phyloP scores from a whole-genome alignment of 2,329 filamentous ascomycete genomes.

The Neonectria hederae region DNA sequence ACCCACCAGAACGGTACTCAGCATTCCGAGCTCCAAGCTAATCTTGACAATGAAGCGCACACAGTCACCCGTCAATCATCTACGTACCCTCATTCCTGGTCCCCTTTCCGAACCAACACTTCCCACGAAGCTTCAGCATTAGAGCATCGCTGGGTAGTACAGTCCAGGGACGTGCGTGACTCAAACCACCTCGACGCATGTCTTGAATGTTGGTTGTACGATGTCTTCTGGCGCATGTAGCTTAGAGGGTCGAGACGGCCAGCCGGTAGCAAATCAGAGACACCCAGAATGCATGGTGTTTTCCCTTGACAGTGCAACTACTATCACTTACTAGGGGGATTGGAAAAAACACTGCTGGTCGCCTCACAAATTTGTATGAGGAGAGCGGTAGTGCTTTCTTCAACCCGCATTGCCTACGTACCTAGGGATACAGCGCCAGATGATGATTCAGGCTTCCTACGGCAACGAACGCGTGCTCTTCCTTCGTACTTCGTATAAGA shows the following conservation, averaged over 20 bases:
- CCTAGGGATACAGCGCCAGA: neutral
- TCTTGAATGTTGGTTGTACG: constrained; percentile 15
- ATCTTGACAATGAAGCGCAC: neutral
- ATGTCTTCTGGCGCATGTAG: constrained; percentile 10
- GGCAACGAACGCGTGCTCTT: neutral
- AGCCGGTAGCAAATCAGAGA: constrained; percentile 28
- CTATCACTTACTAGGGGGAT: neutral
- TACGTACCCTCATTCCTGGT: neutral
- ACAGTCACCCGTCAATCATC: neutral
- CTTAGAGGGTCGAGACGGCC: constrained; percentile 18
- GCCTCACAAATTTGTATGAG: too few relatives aligned
- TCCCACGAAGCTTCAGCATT: neutral
- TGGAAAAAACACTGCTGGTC: too few relatives aligned
- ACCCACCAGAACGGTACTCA: constrained; percentile 7
- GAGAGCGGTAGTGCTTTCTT: too few relatives aligned
- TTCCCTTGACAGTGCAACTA: neutral
- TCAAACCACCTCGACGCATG: constrained; percentile 6
- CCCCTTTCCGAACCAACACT: neutral
- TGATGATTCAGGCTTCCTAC: neutral
- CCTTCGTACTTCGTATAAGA: neutral
- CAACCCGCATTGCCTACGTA: too few relatives aligned
- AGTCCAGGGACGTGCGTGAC: constrained; percentile 1
- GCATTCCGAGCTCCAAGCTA: neutral
- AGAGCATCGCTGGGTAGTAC: neutral
- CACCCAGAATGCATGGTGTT: neutral